Base-by-base conservation (phyloP, 2,329 filamentous ascomycete species). In the Chalara sp. region DNA sequence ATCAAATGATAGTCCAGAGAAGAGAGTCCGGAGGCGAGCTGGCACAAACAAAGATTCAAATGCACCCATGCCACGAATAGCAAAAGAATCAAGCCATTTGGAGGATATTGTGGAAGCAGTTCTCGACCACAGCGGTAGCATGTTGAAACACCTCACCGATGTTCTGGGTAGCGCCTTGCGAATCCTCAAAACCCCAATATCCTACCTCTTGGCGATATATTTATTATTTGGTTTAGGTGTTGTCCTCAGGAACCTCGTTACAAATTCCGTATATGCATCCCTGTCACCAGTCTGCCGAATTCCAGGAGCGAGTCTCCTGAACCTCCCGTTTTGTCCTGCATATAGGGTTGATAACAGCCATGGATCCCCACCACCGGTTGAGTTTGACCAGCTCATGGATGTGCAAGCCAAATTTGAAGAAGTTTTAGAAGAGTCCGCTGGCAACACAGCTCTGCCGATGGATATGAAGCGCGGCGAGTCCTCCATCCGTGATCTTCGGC, bases 381-480 rank as follows among this genome's bases (percentile, higher is more conserved):
- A 90, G 60, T 92, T 92, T 58, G 83, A 89, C 56, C 79, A 84
- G 45, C 75, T 95, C 28, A 86, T 93, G 73, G 75, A 75, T 13
- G 79, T 86, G 1, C 88, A 95, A 66, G 73, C 79, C n/a, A 77
- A 83, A 31, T 89, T 95, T 50, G 87, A 90, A 66, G 79, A 86
- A 51, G 81, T 93, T 1, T 69, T 93, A 4, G 80, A 87, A 57
- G 79, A 81, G 52, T 81, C 80, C 12, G 78, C 81, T 1, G 76
- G 82, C 28, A 80, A 83, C 1, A 79, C 83, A 1, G 81, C 80
- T 1, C 69, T 93, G 3, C 87, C 87, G 0, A 73, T 87, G 58
- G 85, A 89, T 58, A 90, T 93, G 82, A 91, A 89, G 70, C 78
- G 81, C 7, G 83, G 84, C 3, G 87, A 92, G 66, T 74, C 81